These are phyloP conservation scores for Beauveria medogensis DNA, from an alignment of 2,329 filamentous ascomycete species.

Conservation along the genomic window DNA sequence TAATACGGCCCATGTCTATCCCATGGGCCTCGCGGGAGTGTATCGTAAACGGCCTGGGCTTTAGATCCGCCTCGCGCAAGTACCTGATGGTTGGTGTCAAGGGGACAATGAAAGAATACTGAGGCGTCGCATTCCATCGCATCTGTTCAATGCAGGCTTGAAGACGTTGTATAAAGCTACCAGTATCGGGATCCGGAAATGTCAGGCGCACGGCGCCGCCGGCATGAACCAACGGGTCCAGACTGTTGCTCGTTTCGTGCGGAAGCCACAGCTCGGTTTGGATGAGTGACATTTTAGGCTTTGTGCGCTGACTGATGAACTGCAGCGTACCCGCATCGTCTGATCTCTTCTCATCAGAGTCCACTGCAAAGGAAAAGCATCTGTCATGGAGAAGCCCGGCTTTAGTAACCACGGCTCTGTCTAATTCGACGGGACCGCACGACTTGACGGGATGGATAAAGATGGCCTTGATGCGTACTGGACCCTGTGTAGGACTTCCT, in stretches of 20 bases:
- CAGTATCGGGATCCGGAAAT: conserved; percentile 5
- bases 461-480: conserved; percentile 20
- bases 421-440: conserved; percentile 19
- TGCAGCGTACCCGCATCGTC: conserved; percentile 14
- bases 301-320: conserved; percentile 21
- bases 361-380: conserved; percentile 22
- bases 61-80: neutral
- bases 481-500: neutral
- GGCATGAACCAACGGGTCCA: conserved; percentile 12
- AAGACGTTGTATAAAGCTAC: neutral
- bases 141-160: neutral
- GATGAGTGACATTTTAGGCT: conserved; percentile 14
- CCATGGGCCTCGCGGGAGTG: conserved; percentile 14
- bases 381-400: conserved; percentile 19
- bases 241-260: neutral
- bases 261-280: conserved; percentile 15
- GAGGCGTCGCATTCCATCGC: neutral
- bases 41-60: conserved; percentile 12
- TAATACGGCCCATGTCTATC: conserved; percentile 12
- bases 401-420: conserved; percentile 18
- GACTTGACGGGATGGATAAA: conserved; percentile 23
- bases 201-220: conserved; percentile 8
- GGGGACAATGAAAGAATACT: neutral
- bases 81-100: neutral
- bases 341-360: conserved; percentile 17